Conservation (phyloP, 345 rosid genomes). For the Brassica nigra region DNA sequence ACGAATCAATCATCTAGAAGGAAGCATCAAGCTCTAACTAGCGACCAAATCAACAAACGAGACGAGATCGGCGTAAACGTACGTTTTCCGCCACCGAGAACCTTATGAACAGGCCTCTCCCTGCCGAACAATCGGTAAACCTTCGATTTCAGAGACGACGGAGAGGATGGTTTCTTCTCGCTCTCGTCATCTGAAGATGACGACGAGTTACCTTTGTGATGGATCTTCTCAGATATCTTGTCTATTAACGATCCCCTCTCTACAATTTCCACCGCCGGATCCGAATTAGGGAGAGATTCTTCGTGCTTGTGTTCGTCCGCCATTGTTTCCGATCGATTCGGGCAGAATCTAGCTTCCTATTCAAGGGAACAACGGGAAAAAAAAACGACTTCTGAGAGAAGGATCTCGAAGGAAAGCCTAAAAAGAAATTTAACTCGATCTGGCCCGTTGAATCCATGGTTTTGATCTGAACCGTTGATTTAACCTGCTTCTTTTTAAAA, state of each 20-base stretch:
- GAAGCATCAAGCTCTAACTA: conserved; percentile 10
- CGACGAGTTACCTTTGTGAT: conserved; percentile 45
- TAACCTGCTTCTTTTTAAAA: conserved; percentile 12
- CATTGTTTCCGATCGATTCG: conserved; percentile 33
- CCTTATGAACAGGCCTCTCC: conserved; percentile 47
- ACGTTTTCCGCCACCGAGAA: conserved; percentile 45
- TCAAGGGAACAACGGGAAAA: neutral
- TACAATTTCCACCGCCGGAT: conserved; percentile 29
- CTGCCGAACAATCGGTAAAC: conserved; percentile 78
- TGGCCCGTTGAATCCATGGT: conserved; percentile 15
- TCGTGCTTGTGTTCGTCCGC: conserved; percentile 42
- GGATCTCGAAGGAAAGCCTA: conserved; percentile 36
- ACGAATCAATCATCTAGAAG: neutral
- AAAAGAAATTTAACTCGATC: conserved; percentile 1
- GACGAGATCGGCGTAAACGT: conserved; percentile 20
- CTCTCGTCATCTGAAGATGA: conserved; percentile 39
- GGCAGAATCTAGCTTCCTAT: conserved; percentile 12
- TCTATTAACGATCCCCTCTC: conserved; percentile 44
- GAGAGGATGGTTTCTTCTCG: conserved; percentile 29
- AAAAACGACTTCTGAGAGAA: conserved; percentile 16
- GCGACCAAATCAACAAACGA: neutral
- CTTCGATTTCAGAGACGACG: conserved; percentile 35
- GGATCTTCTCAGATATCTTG: conserved; percentile 44
- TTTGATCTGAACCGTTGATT: conserved; percentile 28
- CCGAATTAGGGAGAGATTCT: conserved; percentile 12